Evolutionary conservation across 2,329 filamentous ascomycete species (phyloP), one percentile per base, ranked within the genome.

Genomic region (Colletotrichum eremochloae): DNA sequence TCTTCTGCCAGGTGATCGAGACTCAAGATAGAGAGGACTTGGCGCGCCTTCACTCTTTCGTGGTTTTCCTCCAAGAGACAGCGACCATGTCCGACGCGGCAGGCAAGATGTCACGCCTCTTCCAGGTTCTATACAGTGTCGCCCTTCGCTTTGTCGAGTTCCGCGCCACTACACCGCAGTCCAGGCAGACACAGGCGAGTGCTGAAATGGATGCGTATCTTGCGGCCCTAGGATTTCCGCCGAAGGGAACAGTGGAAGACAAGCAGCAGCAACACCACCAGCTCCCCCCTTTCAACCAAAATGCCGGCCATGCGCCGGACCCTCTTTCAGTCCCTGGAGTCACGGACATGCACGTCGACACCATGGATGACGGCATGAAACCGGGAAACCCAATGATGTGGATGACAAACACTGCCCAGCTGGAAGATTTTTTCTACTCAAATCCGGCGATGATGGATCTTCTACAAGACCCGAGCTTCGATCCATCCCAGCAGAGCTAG

Each of bases 131-230:
- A 50, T 85, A 88, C 74, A 88, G 84, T 40, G 86, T 91, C 5
- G 89, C 89, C 0, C 84, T 85, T 36, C 81, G 90, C 3, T 91
- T 91, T 72, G 82, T 91, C 9, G 87, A 90, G 75, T 86, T 88
- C 2, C 89, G 88, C 63, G 76, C 75, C 29, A 74, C 75, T 1
- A 75, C 77, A 0, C 76, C 76, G 7, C 76, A 76, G 5, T 79
- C 78, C 4, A 75, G 76, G 55, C 76, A 80, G 71, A 78, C 83
- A 80, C 74, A 82, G 63, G 79, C 74, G 24, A 74, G 72, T 12
- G 79, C 70, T 69, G 82, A 84, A 48, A 86, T 89, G 67, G 86
- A 88, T 70, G 81, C 82, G 0, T 88, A 89, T 68, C 81, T 90
- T 0, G 84, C 83, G 44, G 86, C 86, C 0, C 79, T 90, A 1